These are phyloP conservation scores for Macrocybe gigantea DNA, from an alignment of 768 basidiomycete genomes.

Conservation along the genomic window DNA sequence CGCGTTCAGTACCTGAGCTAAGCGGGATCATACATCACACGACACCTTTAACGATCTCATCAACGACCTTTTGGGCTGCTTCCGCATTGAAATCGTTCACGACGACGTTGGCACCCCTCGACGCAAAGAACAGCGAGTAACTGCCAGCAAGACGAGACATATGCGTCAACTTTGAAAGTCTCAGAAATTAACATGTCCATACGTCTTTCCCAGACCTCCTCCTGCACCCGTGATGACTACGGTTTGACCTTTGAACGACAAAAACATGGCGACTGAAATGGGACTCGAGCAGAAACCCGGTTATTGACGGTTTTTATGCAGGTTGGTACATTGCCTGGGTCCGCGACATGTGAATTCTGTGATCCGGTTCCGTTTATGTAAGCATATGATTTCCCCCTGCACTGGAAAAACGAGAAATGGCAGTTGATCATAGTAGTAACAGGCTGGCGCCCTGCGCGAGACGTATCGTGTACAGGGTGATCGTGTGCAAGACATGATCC, in stretches of 20 bases:
- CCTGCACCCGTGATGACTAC: slow-evolving; percentile 95
- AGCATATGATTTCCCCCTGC: slow-evolving; percentile 1
- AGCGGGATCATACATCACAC: slow-evolving; percentile 1
- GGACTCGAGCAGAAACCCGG: no score
- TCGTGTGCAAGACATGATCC: slow-evolving; percentile 8
- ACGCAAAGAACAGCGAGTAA: slow-evolving; percentile 89
- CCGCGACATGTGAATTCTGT: slow-evolving; percentile 14
- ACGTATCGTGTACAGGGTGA: slow-evolving; percentile 27
- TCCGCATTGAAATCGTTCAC: slow-evolving; percentile 90
- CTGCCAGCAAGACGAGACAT: slow-evolving; percentile 31
- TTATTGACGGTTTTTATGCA: no score
- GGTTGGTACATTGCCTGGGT: slow-evolving; percentile 8
- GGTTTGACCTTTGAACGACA: slow-evolving; percentile 85
- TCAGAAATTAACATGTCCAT: slow-evolving; percentile 21
- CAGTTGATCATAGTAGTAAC: slow-evolving; percentile 18
- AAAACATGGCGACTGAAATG: slow-evolving; percentile 31
- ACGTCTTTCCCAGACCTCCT: slow-evolving; percentile 91
- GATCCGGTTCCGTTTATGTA: slow-evolving; percentile 4
- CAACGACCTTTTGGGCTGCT: slow-evolving; percentile 88
- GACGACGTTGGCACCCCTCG: slow-evolving; percentile 88
- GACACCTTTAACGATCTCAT: slow-evolving; percentile 78
- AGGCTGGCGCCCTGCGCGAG: slow-evolving; percentile 25
- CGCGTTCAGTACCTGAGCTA: slow-evolving; percentile 2
- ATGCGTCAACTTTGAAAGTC: neutral
- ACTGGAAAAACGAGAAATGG: no score